A percentile compares a stretch with the other conserved stretches of the same genome.
phyloP scores from a whole-genome alignment of 768 basidiomycete species.

The Tephrocybe sp. region DNA sequence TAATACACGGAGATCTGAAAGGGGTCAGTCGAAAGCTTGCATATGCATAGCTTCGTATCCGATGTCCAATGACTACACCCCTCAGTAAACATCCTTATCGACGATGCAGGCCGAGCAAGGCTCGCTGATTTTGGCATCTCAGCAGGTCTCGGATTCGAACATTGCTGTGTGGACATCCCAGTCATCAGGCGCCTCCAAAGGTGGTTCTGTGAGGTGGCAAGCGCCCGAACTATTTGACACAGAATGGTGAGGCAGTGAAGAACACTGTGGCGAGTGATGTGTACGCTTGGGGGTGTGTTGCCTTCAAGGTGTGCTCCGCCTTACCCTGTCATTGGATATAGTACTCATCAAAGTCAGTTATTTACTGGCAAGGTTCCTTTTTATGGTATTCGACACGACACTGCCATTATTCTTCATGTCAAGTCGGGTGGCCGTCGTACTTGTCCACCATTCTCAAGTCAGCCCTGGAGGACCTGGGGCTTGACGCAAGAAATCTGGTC shows the following conservation, averaged over 20 bases:
- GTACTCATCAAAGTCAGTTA: neutral
- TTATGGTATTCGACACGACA: neutral
- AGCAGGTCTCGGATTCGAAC: neutral
- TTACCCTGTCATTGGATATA: too few species aligned
- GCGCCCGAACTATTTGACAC: neutral
- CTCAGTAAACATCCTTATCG: neutral
- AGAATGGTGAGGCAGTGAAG: neutral
- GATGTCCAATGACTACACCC: neutral
- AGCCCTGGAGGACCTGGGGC: neutral
- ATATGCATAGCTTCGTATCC: too few species aligned
- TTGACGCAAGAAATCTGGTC: conserved; percentile 1
- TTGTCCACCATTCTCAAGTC: neutral
- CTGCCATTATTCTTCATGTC: neutral
- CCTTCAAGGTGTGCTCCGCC: neutral
- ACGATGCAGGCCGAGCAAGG: neutral
- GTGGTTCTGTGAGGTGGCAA: too few species aligned
- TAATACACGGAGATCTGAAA: neutral
- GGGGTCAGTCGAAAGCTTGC: neutral
- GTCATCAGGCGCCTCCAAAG: too few species aligned
- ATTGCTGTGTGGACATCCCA: conserved; percentile 2
- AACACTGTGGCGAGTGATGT: neutral
- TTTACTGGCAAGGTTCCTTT: neutral
- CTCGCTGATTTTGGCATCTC: too few species aligned
- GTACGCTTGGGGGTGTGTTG: too few species aligned
- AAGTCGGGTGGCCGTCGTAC: neutral